Evolutionary conservation across 148 eudicot genomes (phyloP).

Genomic region (Oxyria digyna): DNA sequence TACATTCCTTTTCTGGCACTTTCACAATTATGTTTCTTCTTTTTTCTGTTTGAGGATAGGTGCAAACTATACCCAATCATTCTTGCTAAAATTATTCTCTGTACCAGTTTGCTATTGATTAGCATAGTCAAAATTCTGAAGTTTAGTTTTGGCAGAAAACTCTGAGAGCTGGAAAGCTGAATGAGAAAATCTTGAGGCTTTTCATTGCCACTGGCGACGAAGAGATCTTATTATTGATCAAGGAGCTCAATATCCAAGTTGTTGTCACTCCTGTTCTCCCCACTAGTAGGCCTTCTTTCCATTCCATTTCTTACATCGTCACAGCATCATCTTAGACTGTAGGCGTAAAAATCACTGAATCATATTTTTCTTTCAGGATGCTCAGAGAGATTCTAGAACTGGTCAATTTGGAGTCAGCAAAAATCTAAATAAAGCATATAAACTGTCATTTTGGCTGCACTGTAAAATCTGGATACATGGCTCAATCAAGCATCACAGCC

Average conservation of each 20-base stretch:
- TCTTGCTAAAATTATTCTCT: background rate
- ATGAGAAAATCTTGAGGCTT: conserved; percentile 69
- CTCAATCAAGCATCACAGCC: conserved; percentile 34
- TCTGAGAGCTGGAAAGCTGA: conserved; percentile 90
- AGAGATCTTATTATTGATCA: conserved; percentile 55
- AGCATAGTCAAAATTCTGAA: background rate
- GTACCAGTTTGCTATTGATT: background rate
- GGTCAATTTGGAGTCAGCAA: background rate
- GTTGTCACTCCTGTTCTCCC: conserved; percentile 64
- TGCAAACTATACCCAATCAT: too few species aligned
- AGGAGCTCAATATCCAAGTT: conserved; percentile 61
- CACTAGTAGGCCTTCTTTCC: conserved; percentile 52
- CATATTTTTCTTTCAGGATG: conserved; percentile 41
- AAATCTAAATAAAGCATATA: conserved; percentile 3
- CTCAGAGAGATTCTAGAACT: conserved; percentile 50
- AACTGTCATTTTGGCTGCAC: background rate
- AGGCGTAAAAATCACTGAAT: too few species aligned
- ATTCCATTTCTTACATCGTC: background rate
- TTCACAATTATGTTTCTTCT: too few species aligned
- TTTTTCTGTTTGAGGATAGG: too few species aligned
- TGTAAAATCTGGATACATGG: conserved; percentile 25
- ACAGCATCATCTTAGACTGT: background rate
- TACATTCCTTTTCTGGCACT: background rate
- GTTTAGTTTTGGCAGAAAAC: conserved; percentile 47
- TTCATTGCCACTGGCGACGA: conserved; percentile 75